Base-by-base conservation (phyloP, 1,284 basidiomycete genomes). In the Athelia psychrophila region DNA sequence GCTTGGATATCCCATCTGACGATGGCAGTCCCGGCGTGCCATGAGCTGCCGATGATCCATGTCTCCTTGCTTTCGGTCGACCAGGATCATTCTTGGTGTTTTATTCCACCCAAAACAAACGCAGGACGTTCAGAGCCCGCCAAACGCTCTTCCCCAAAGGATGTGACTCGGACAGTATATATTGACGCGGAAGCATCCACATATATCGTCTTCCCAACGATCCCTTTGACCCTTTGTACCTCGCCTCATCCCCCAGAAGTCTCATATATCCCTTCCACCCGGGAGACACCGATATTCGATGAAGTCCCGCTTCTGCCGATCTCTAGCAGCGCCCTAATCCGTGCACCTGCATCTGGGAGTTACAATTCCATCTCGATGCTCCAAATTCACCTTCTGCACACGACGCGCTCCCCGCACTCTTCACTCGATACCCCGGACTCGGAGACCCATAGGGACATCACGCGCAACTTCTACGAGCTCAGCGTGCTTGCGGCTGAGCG, bases 401-500 rank as follows among this genome's bases (percentile, higher is more conserved):
- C 73, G 32, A 64, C 65, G 24, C 70, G 68, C 51, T 77, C 76
- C 6, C 58, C 68, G 2, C 64, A 66, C 20, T 76, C 77, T 13
- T 66, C 72, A 36, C 60, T 73, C 27, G 58, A 61, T 47, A 60
- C 58, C 50, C 54, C 68, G 24, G 74, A 77, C 18, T 58, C 66
- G 35, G 64, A 73, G 51, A 73, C 79, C 13, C 71, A 79, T 51
- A 68, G 69, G 24, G 86, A 88, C 53, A 77, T 90, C 58, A 79
- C 81, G n/a, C 72, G 67, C 38, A 89, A 81, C 60, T 91, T 77
- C 60, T 74, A 86, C 59, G 83, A 86, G 49, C 75, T 91, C 22
- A 72, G 80, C 3, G 74, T 88, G 19, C 77, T 91, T 8, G 76
- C 81, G 3, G 69, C 69, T 25, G 66, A 72, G 18, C 69, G 81